Evolutionary conservation across 2,329 filamentous ascomycete genomes (phyloP).

Genomic region (Fusarium luffae): DNA sequence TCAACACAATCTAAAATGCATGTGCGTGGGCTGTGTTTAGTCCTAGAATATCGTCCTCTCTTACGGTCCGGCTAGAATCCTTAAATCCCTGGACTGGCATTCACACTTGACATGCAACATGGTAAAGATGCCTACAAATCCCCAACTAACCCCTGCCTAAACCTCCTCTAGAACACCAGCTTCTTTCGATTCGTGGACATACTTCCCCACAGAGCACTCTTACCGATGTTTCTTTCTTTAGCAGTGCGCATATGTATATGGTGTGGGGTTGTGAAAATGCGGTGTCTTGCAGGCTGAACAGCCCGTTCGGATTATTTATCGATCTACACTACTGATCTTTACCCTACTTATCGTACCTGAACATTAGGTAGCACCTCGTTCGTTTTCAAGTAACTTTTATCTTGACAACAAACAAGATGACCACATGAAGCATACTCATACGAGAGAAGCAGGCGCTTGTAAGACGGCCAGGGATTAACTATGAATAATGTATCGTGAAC

Average conservation of each 20-base stretch:
- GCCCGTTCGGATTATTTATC: neutral
- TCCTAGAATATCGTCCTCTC: neutral
- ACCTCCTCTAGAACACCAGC: slow-evolving; percentile 1
- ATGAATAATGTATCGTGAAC: slow-evolving; percentile 13
- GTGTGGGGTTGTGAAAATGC: neutral
- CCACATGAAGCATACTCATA: neutral
- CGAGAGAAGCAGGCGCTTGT: neutral
- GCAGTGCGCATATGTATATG: neutral
- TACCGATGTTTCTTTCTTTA: neutral
- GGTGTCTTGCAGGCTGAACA: neutral
- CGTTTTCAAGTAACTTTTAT: neutral
- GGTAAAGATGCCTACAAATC: neutral
- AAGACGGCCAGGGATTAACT: neutral
- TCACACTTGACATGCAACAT: neutral
- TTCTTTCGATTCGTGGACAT: neutral
- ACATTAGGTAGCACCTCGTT: neutral
- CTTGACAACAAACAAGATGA: neutral
- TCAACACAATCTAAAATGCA: neutral
- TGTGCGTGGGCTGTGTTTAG: neutral
- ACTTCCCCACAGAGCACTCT: slow-evolving; percentile 7
- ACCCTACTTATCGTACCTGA: neutral
- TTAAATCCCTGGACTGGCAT: neutral
- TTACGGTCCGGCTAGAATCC: neutral
- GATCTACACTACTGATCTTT: neutral
- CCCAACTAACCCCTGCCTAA: neutral